Base-by-base conservation (phyloP, 2,329 filamentous ascomycete genomes). In the Metarhizium album region DNA sequence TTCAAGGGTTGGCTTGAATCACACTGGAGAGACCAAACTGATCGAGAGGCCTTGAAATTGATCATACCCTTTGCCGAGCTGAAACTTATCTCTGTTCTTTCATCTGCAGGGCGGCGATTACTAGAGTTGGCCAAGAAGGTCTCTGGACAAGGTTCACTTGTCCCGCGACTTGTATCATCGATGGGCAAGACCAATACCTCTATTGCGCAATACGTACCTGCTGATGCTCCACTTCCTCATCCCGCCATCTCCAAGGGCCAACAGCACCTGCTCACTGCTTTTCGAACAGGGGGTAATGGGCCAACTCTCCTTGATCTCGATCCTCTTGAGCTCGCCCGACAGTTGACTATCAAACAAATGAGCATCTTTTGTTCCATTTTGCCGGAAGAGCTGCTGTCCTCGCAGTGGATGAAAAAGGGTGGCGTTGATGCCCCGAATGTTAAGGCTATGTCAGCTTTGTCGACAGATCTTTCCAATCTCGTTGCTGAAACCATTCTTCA, bases 1-100 rank as follows among this genome's bases (percentile, higher is more conserved):
- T 89, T 98, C 75, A 98, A 98, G 68, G 87, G 87, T 42, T 98
- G 93, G 93, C 74, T 98, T 20, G 93, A 97, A 70, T 93, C 87
- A 6, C 90, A 98, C 67, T 98, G 93, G 91, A 82, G 86, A 46
- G 82, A 88, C 55, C 82, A 89, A 53, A 82, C 83, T 11, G 93
- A 98, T 64, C 79, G 80, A 49, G 77, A 81, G 13, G 89, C 90
- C 1, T 74, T 98, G 8, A 74, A 78, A 1, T 72, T 86, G 46
- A 94, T 98, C 55, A 75, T 85, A 33, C 74, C 80, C 1, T 98
- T 98, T 66, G 90, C 91, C 2, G 80, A 84, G 57, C 77, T 78
- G 45, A 85, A 85, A 56, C 75, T 98, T 7, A 74, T 74, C 47
- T 67, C 74, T 1, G 74, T 84, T 6, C 72, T 96, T 37, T 87